A percentile compares a stretch with the other conserved stretches of the same genome.
Conservation (phyloP, 768 basidiomycete genomes). For the Tremella yokohamensis region DNA sequence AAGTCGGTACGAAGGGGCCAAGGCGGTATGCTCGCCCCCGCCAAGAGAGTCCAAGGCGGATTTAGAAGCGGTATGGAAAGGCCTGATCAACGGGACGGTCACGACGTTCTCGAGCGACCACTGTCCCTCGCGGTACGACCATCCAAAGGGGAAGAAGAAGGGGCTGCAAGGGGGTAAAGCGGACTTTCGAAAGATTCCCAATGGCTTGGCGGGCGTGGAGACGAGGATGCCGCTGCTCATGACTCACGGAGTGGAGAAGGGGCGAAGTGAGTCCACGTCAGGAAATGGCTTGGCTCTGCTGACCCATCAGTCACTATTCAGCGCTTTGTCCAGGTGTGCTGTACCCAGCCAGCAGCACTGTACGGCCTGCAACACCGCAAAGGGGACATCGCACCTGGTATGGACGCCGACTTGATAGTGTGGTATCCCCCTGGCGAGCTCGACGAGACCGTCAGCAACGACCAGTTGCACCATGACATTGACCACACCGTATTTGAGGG, state of each 20-base stretch:
- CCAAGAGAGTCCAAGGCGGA: constrained; percentile 2
- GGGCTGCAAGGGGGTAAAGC: constrained; percentile 21
- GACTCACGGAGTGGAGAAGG: constrained; percentile 46
- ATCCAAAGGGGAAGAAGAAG: constrained; percentile 39
- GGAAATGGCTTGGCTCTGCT: background rate
- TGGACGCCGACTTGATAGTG: constrained; percentile 49
- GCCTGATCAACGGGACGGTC: constrained; percentile 38
- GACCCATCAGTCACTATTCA: constrained; percentile 26
- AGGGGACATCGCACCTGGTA: constrained; percentile 46
- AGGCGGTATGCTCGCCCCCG: constrained; percentile 9
- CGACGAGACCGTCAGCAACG: constrained; percentile 4
- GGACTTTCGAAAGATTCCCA: constrained; percentile 49
- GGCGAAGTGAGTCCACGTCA: constrained; percentile 17
- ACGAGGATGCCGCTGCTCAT: constrained; percentile 49
- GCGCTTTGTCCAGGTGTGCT: constrained; percentile 49
- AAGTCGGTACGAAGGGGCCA: constrained; percentile 9
- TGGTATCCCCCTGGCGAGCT: constrained; percentile 29
- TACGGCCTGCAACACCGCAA: constrained; percentile 39
- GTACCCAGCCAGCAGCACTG: constrained; percentile 47
- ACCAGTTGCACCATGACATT: constrained; percentile 10
- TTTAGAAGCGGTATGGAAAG: constrained; percentile 10
- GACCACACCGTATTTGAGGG: constrained; percentile 12
- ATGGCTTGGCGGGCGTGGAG: constrained; percentile 50
- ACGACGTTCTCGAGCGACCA: constrained; percentile 48
- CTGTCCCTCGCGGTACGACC: constrained; percentile 41